A percentile compares a stretch with the other conserved stretches of the same genome.
phyloP scores from a whole-genome alignment of 345 rosid genomes.

The Mercurialis annua region DNA sequence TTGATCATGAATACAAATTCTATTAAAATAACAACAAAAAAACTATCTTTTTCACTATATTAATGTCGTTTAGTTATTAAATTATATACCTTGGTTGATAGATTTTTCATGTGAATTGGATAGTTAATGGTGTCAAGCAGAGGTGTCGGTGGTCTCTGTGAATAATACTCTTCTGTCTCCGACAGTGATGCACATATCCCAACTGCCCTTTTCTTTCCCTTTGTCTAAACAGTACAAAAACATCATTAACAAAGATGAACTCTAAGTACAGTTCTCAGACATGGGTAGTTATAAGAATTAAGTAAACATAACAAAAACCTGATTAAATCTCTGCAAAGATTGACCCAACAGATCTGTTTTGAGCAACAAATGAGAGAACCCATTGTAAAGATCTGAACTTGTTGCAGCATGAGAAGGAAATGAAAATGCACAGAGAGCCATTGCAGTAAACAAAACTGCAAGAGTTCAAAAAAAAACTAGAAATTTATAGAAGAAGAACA shows the following conservation, averaged over 20 bases:
- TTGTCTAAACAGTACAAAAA: constrained; percentile 33
- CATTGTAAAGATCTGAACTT: constrained; percentile 41
- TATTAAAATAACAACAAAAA: background rate
- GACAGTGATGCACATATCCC: constrained; percentile 71
- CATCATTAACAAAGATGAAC: constrained; percentile 4
- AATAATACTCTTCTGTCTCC: constrained; percentile 63
- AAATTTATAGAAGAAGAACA: background rate
- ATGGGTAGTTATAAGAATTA: constrained; percentile 1
- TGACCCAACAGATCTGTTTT: constrained; percentile 50
- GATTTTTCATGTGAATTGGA: constrained; percentile 96
- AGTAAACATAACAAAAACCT: constrained; percentile 33
- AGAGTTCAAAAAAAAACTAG: background rate
- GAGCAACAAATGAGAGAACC: constrained; percentile 39
- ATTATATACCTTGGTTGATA: constrained; percentile 58
- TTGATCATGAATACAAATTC: background rate
- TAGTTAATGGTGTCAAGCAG: constrained; percentile 87
- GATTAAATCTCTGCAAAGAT: constrained; percentile 34
- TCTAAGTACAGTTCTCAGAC: constrained; percentile 5
- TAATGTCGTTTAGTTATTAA: background rate
- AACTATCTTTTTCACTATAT: background rate
- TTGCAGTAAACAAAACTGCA: constrained; percentile 13
- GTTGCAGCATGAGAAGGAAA: constrained; percentile 47
- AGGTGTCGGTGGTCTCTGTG: constrained; percentile 84
- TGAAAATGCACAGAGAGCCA: constrained; percentile 75
- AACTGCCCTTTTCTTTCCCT: constrained; percentile 48